Evolutionary conservation across 2,329 filamentous ascomycete genomes (phyloP).

Genomic region (Sclerotinia subarctica): DNA sequence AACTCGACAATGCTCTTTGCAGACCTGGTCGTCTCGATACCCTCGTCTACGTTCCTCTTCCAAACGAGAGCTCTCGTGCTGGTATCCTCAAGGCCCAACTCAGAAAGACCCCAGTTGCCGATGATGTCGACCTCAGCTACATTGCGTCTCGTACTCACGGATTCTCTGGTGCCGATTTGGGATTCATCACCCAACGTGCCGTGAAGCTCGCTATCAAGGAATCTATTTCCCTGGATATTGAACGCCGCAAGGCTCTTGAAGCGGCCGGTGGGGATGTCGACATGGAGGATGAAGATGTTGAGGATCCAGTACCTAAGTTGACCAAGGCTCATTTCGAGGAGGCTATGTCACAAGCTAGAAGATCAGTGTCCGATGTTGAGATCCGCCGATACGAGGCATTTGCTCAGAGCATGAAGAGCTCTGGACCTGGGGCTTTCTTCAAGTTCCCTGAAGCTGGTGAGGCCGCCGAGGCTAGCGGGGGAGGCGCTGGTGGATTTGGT

Average conservation of each 20-base stretch:
- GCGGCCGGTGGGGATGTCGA: slow-evolving; percentile 75
- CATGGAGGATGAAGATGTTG: slow-evolving; percentile 76
- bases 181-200: slow-evolving; percentile 97
- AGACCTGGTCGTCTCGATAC: slow-evolving; percentile 98
- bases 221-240: slow-evolving; percentile 83
- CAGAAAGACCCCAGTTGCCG: slow-evolving; percentile 90
- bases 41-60: slow-evolving; percentile 95
- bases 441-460: slow-evolving; percentile 76
- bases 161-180: slow-evolving; percentile 98
- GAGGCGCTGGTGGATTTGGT: slow-evolving; percentile 65
- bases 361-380: slow-evolving; percentile 94
- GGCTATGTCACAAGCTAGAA: slow-evolving; percentile 91
- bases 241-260: slow-evolving; percentile 85
- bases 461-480: slow-evolving; percentile 48
- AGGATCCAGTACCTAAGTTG: slow-evolving; percentile 93
- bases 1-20: slow-evolving; percentile 96
- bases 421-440: slow-evolving; percentile 94
- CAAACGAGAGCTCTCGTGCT: slow-evolving; percentile 84
- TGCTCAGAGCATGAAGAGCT: slow-evolving; percentile 98
- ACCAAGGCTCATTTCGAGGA: slow-evolving; percentile 98
- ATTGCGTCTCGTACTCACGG: slow-evolving; percentile 97
- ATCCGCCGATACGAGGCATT: slow-evolving; percentile 98
- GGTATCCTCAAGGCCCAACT: slow-evolving; percentile 93
- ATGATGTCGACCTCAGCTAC: slow-evolving; percentile 82
- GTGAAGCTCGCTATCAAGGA: slow-evolving; percentile 99